Evolutionary conservation across 345 rosid species (phyloP).

Genomic region (Camelina laxa): DNA sequence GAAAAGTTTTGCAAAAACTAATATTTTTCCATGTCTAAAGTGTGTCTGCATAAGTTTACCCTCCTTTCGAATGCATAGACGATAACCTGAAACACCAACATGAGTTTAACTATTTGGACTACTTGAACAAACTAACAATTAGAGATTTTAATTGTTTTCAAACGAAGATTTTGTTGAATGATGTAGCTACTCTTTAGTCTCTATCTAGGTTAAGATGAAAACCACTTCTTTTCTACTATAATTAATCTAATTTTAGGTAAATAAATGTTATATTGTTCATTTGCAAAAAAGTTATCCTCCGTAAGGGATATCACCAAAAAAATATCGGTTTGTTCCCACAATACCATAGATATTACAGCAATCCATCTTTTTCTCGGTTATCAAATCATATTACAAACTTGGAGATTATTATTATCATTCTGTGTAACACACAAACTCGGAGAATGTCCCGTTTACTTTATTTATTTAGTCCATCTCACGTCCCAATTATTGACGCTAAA

Average conservation of each 20-base stretch:
- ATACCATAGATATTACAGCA: no score
- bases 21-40: no score
- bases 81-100: neutral
- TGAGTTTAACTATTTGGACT: neutral
- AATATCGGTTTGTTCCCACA: constrained; percentile 32
- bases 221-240: neutral
- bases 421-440: neutral
- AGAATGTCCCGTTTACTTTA: constrained; percentile 18
- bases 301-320: constrained; percentile 9
- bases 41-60: neutral
- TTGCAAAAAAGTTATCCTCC: neutral
- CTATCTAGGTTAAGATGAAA: neutral
- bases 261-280: neutral
- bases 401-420: neutral
- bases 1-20: neutral
- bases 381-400: neutral
- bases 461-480: neutral
- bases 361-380: neutral
- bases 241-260: no score
- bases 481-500: neutral
- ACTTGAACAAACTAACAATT: neutral
- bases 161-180: neutral
- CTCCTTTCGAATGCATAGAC: neutral
- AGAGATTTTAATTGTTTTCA: neutral
- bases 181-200: neutral